Evolutionary conservation across 2,329 filamentous ascomycete genomes (phyloP), one percentile per base, ranked within the genome.

Genomic region (Phialophora verrucosa): DNA sequence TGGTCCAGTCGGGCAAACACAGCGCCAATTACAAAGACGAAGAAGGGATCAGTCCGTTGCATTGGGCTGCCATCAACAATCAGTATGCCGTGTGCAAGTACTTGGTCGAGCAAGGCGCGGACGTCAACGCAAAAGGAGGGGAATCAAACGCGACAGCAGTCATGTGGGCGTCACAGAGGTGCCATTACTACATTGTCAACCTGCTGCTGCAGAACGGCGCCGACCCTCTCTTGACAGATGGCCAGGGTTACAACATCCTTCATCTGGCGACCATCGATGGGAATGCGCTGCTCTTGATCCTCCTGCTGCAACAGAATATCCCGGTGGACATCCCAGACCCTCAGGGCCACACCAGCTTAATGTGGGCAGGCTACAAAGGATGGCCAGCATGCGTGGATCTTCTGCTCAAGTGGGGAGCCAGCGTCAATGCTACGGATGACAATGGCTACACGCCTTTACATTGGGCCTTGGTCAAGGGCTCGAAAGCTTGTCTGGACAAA

Each of bases 61-160:
- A 99, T 92, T 99, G 95, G 95, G 95, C 95, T 55, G 92, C 96
- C 44, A 98, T 99, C 78, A 99, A 99, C 82, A 98, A 98, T 76
- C 95, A 97, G 78, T 96, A 94, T 81, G 91, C 92, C 72, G 93
- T 98, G 83, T 97, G 94, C 86, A 94, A 95, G 78, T 97, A 96
- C 79, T 88, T 99, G 53, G 87, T 99, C 76, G 91, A 90, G 71
- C 83, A 83, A 57, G 93, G 93, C 75, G 95, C 93, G 75, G 91
- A 96, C 76, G 90, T 98, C 74, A 98, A 99, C 29, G 90, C 89
- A 69, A 97, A 96, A 79, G 95, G 96, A 78, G 95, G 95, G 78
- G 94, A 98, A 76, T 97, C 93, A 10, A 86, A 96, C 50, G 94
- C 95, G 17, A 98, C 95, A 51, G 91, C 95, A 17, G 88, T 96